These are phyloP conservation scores for Dicorynia guianensis DNA, from an alignment of 306 rosid species.

Conservation along the genomic window DNA sequence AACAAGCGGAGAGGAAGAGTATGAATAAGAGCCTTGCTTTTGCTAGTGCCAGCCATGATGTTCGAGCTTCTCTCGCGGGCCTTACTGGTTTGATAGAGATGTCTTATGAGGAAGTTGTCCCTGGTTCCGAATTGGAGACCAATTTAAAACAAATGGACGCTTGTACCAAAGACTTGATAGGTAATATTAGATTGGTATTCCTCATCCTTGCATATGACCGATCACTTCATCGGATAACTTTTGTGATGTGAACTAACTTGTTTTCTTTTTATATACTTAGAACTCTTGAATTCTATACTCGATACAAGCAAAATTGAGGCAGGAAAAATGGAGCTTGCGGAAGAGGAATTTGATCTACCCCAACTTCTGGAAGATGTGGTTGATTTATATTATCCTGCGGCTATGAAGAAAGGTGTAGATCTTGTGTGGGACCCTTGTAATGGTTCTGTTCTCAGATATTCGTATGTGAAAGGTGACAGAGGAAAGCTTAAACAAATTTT, in stretches of 20 bases:
- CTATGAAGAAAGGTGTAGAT: constrained; percentile 71
- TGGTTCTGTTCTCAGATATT: constrained; percentile 58
- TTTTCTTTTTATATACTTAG: constrained; percentile 43
- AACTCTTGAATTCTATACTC: constrained; percentile 75
- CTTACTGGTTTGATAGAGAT: constrained; percentile 68
- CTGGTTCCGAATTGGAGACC: constrained; percentile 51
- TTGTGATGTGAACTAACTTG: background rate
- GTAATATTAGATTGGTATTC: constrained; percentile 42
- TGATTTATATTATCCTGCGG: constrained; percentile 69
- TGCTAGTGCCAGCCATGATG: constrained; percentile 77
- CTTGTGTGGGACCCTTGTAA: constrained; percentile 73
- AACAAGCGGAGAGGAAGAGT: constrained; percentile 79
- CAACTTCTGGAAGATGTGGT: constrained; percentile 73
- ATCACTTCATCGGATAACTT: background rate
- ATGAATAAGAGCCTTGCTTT: constrained; percentile 76
- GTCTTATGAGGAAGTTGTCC: constrained; percentile 44
- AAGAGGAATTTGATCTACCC: constrained; percentile 71
- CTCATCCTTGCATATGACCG: background rate
- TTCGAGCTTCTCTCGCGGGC: constrained; percentile 72
- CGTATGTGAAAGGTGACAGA: constrained; percentile 73
- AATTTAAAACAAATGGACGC: constrained; percentile 65
- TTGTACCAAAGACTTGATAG: constrained; percentile 69
- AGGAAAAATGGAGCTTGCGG: constrained; percentile 81
- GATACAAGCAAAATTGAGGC: constrained; percentile 89
- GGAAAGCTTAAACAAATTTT: constrained; percentile 79